phyloP scores from a whole-genome alignment of 2,329 filamentous ascomycete genomes.

The Lecanicillium sp. region DNA sequence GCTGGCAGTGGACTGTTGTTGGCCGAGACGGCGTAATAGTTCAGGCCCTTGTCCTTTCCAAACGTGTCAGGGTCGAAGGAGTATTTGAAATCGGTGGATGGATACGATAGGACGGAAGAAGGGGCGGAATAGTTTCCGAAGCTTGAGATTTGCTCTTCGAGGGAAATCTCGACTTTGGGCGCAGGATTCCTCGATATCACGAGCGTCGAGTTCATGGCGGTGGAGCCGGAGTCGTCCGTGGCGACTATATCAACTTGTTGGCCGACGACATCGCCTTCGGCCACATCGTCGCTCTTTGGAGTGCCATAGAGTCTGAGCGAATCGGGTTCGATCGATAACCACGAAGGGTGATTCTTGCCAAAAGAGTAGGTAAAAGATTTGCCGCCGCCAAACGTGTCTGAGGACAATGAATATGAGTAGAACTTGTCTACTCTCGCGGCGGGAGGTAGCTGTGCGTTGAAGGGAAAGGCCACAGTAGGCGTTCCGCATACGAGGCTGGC shows the following conservation, averaged over 20 bases:
- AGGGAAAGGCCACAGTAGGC: conserved; percentile 54
- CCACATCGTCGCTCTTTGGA: conserved; percentile 46
- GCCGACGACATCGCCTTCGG: conserved; percentile 45
- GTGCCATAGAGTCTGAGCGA: conserved; percentile 64
- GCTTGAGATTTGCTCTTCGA: conserved; percentile 48
- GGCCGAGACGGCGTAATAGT: conserved; percentile 70
- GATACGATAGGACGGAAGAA: conserved; percentile 48
- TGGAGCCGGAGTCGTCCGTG: conserved; percentile 56
- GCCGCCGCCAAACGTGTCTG: conserved; percentile 63
- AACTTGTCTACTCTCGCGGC: conserved; percentile 61
- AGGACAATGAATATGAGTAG: conserved; percentile 66
- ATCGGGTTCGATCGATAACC: conserved; percentile 64
- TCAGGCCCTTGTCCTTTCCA: conserved; percentile 42
- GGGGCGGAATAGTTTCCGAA: conserved; percentile 56
- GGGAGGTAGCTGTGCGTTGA: conserved; percentile 79
- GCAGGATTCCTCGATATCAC: conserved; percentile 55
- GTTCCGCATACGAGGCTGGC: conserved; percentile 19
- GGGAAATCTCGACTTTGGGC: conserved; percentile 47
- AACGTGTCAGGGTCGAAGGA: conserved; percentile 56
- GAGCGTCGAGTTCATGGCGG: conserved; percentile 59
- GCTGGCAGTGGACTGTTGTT: conserved; percentile 79
- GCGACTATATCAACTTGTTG: conserved; percentile 61
- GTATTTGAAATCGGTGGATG: conserved; percentile 45
- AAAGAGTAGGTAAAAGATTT: conserved; percentile 62
- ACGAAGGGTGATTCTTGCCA: conserved; percentile 53